These are phyloP conservation scores for Pythium pectinolyticum DNA, from an alignment of 352 stramenopile genomes.

Conservation along the genomic window DNA sequence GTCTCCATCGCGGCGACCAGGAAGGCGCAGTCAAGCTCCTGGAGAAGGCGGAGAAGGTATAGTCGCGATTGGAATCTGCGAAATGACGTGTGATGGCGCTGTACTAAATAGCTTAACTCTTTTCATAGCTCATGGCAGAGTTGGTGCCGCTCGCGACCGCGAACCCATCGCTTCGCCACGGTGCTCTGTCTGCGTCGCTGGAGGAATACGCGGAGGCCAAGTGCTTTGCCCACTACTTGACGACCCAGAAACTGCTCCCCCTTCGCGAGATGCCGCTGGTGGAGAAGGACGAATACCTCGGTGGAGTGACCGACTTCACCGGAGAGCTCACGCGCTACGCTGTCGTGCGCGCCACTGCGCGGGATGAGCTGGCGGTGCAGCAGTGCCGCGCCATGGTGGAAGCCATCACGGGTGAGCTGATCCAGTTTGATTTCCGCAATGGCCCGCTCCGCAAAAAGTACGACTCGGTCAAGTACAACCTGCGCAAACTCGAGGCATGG, in stretches of 20 bases:
- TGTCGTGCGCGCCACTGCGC: constrained; percentile 84
- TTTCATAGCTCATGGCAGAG: constrained; percentile 67
- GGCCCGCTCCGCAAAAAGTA: constrained; percentile 91
- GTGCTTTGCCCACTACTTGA: constrained; percentile 89
- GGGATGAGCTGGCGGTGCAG: constrained; percentile 82
- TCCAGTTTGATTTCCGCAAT: constrained; percentile 96
- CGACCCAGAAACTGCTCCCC: constrained; percentile 51
- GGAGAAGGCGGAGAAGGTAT: constrained; percentile 52
- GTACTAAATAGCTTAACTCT: too few species aligned
- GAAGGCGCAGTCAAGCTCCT: constrained; percentile 55
- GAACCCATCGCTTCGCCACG: constrained; percentile 81
- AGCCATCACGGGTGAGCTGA: constrained; percentile 85
- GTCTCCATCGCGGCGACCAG: constrained; percentile 87
- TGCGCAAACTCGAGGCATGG: constrained; percentile 92
- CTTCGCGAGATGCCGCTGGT: constrained; percentile 52
- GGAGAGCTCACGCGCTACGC: constrained; percentile 90
- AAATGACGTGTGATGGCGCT: not conserved
- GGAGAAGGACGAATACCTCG: constrained; percentile 91
- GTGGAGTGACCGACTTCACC: constrained; percentile 94
- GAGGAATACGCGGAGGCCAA: constrained; percentile 95
- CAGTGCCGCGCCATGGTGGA: constrained; percentile 83
- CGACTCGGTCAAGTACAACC: constrained; percentile 94
- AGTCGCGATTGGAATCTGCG: not conserved
- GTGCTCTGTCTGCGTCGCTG: constrained; percentile 81
- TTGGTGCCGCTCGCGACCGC: constrained; percentile 80